Percentiles rank a stretch among this genome's conserved stretches.
phyloP scores from a whole-genome alignment of 768 basidiomycete genomes.

The Floccularia luteovirens region DNA sequence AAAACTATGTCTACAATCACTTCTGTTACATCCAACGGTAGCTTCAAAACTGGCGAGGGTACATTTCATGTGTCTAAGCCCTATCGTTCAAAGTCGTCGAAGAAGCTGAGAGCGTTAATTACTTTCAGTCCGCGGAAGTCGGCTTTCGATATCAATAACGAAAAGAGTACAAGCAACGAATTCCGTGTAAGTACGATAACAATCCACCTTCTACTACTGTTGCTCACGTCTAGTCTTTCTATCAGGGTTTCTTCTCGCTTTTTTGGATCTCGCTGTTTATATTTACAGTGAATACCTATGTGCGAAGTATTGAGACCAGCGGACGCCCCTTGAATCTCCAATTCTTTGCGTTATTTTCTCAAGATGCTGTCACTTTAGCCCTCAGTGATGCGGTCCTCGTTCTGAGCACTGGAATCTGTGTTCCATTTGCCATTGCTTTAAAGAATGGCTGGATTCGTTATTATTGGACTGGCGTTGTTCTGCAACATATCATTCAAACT shows the following conservation, averaged over 20 bases:
- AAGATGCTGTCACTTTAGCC: constrained; percentile 77
- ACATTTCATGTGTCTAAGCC: constrained; percentile 72
- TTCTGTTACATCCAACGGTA: constrained; percentile 32
- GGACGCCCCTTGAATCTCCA: constrained; percentile 72
- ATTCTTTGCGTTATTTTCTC: constrained; percentile 84
- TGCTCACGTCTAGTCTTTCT: constrained; percentile 4
- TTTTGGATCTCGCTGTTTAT: constrained; percentile 92
- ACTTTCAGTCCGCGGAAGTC: constrained; percentile 86
- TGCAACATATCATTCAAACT: constrained; percentile 82
- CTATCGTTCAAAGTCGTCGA: constrained; percentile 64
- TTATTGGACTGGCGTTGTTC: constrained; percentile 61
- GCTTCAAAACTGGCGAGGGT: constrained; percentile 50
- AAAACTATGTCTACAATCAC: no score
- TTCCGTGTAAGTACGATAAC: constrained; percentile 53
- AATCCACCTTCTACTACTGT: background rate
- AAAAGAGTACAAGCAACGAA: constrained; percentile 67
- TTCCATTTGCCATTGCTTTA: constrained; percentile 76
- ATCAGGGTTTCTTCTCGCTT: constrained; percentile 86
- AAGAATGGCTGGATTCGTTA: constrained; percentile 77
- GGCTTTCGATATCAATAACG: constrained; percentile 77
- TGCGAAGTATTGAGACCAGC: constrained; percentile 66
- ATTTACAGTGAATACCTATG: constrained; percentile 70
- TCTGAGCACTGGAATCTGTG: constrained; percentile 64
- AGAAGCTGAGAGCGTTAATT: constrained; percentile 75
- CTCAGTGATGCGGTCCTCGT: constrained; percentile 82